Evolutionary conservation across 2,329 filamentous ascomycete genomes (phyloP).

Genomic region (Trichoderma aggressivum): DNA sequence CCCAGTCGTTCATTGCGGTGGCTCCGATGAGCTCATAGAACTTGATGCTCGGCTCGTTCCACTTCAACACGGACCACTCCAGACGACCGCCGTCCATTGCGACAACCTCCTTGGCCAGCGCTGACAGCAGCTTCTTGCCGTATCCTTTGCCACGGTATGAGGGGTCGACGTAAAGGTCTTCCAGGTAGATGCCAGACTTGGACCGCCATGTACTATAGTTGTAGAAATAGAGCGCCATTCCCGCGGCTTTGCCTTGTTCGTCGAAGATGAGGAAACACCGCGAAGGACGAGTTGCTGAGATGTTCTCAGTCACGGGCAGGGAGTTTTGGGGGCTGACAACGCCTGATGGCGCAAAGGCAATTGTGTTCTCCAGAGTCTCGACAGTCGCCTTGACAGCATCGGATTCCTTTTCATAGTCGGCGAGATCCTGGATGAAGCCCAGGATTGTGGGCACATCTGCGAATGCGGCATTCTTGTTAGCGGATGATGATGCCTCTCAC

Average conservation of each 20-base stretch:
- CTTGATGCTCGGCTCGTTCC: slow-evolving; percentile 85
- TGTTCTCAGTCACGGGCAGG: slow-evolving; percentile 49
- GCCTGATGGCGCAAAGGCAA: slow-evolving; percentile 67
- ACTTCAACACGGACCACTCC: slow-evolving; percentile 89
- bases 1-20: slow-evolving; percentile 65
- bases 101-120: slow-evolving; percentile 75
- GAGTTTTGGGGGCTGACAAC: slow-evolving; percentile 40
- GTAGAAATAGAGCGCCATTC: slow-evolving; percentile 90
- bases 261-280: slow-evolving; percentile 69
- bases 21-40: slow-evolving; percentile 79
- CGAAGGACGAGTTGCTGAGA: slow-evolving; percentile 59
- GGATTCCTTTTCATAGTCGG: slow-evolving; percentile 79
- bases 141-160: slow-evolving; percentile 72
- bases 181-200: slow-evolving; percentile 85
- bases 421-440: slow-evolving; percentile 76
- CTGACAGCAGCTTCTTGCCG: slow-evolving; percentile 69
- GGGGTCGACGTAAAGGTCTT: slow-evolving; percentile 82
- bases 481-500: neutral
- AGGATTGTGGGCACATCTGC: slow-evolving; percentile 81
- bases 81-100: slow-evolving; percentile 70
- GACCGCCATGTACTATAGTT: slow-evolving; percentile 94
- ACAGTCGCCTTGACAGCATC: slow-evolving; percentile 75
- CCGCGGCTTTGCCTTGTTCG: slow-evolving; percentile 50
- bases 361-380: slow-evolving; percentile 66
- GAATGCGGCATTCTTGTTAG: slow-evolving; percentile 16